Percentiles rank a stretch among this genome's conserved stretches.
Conservation (phyloP, 768 basidiomycete species). For the Lentinula aciculospora region DNA sequence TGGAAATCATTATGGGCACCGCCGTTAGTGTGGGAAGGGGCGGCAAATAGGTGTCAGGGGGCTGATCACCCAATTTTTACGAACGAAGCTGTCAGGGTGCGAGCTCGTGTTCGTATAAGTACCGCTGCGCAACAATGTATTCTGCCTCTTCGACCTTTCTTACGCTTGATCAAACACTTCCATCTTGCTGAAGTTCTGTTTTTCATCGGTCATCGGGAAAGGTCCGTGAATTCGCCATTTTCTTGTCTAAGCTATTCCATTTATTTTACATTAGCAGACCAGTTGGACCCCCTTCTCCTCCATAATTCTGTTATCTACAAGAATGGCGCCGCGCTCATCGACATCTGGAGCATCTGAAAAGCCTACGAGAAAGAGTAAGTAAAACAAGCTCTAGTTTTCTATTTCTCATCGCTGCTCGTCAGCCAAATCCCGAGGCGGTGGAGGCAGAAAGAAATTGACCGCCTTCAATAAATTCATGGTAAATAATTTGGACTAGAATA, state of each 20-base stretch:
- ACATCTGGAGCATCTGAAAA: slow-evolving; percentile 38
- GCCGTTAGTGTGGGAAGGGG: slow-evolving; percentile 5
- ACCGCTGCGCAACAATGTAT: slow-evolving; percentile 31
- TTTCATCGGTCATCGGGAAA: background rate
- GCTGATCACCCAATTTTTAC: slow-evolving; percentile 14
- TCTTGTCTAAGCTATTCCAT: background rate
- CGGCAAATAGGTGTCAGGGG: slow-evolving; percentile 12
- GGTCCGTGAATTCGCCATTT: background rate
- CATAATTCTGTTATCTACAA: background rate
- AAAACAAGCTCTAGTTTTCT: slow-evolving; percentile 4
- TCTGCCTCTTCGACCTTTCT: slow-evolving; percentile 28
- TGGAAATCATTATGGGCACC: background rate
- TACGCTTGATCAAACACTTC: slow-evolving; percentile 6
- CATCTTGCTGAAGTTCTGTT: background rate
- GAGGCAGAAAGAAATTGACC: slow-evolving; percentile 52
- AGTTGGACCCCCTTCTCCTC: background rate
- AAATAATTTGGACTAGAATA: slow-evolving; percentile 6
- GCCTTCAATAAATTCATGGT: slow-evolving; percentile 76
- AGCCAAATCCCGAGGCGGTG: slow-evolving; percentile 41
- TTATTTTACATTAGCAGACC: no score
- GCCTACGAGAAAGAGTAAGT: slow-evolving; percentile 53
- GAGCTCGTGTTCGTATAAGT: slow-evolving; percentile 48
- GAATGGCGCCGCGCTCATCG: slow-evolving; percentile 40
- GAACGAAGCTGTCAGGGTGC: slow-evolving; percentile 46
- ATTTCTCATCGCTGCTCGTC: slow-evolving; percentile 14